A percentile compares a stretch with the other conserved stretches of the same genome.
These are phyloP conservation scores for Phytophthora fragariaefolia DNA, from an alignment of 352 stramenopile genomes.

Conservation along the genomic window DNA sequence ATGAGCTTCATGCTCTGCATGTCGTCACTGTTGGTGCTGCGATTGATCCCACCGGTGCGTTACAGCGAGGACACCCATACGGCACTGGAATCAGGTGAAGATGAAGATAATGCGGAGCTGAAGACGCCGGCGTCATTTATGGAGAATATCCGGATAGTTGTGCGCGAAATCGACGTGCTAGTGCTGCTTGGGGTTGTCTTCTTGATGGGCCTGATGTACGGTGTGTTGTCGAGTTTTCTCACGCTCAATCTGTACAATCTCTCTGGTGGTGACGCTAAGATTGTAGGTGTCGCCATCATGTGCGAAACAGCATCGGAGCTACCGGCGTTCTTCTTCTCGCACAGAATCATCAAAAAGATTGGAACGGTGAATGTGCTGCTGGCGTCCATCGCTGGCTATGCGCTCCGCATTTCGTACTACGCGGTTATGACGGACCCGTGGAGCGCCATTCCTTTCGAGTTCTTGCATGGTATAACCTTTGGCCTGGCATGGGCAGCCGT, in stretches of 20 bases:
- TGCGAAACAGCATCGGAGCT: constrained; percentile 69
- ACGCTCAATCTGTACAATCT: constrained; percentile 81
- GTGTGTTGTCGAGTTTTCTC: constrained; percentile 75
- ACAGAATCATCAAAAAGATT: constrained; percentile 62
- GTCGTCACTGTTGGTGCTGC: constrained; percentile 59
- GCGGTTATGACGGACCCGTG: constrained; percentile 68
- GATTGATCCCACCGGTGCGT: constrained; percentile 47
- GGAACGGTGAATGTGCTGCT: constrained; percentile 64
- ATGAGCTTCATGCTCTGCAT: constrained; percentile 54
- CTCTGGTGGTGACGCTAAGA: constrained; percentile 55
- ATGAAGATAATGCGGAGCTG: constrained; percentile 12
- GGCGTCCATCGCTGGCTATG: constrained; percentile 60
- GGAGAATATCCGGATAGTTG: constrained; percentile 35
- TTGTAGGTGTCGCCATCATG: constrained; percentile 51
- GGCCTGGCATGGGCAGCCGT: constrained; percentile 65
- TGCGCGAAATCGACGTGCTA: constrained; percentile 56
- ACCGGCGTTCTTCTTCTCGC: constrained; percentile 76
- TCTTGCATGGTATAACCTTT: constrained; percentile 76
- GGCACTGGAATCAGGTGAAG: constrained; percentile 33
- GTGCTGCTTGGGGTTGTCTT: constrained; percentile 68
- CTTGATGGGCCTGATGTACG: constrained; percentile 73
- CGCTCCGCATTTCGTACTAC: constrained; percentile 67
- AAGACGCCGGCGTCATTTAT: constrained; percentile 40
- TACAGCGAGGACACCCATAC: constrained; percentile 15
- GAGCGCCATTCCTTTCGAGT: constrained; percentile 74